Percentiles rank a stretch among this genome's conserved stretches.
Evolutionary conservation across 169 alveolate species (phyloP).

Genomic region (Plasmodium sp.): DNA sequence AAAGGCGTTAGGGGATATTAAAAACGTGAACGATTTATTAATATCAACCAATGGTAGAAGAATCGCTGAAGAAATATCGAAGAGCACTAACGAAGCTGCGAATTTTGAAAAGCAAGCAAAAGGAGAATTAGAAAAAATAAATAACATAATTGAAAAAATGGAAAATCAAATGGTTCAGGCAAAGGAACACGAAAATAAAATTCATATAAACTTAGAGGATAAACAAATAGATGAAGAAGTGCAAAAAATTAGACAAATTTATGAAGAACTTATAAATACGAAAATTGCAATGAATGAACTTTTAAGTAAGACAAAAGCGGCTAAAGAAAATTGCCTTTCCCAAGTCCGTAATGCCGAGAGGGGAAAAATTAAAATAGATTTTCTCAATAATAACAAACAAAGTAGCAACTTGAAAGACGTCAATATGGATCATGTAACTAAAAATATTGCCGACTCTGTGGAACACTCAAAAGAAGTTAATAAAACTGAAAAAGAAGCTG

Average conservation of each 20-base stretch:
- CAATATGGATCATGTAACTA: background rate
- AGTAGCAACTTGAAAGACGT: background rate
- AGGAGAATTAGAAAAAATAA: background rate
- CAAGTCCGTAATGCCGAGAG: background rate
- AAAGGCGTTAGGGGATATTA: background rate
- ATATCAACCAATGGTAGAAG: background rate
- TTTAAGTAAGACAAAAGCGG: background rate
- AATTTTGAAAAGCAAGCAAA: background rate
- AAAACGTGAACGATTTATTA: background rate
- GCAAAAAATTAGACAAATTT: background rate
- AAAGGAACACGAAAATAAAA: background rate
- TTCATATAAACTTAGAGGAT: background rate
- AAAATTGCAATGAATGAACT: background rate
- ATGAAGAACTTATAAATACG: background rate
- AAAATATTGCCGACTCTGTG: background rate
- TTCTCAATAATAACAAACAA: background rate
- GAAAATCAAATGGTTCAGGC: background rate
- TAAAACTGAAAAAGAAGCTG: background rate
- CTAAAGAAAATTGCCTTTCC: background rate
- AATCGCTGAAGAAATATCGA: background rate
- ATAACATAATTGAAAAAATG: background rate
- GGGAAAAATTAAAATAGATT: background rate
- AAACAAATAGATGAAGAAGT: slow-evolving; percentile 1
- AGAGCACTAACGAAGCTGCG: background rate
- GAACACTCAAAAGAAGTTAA: background rate